phyloP scores from a whole-genome alignment of 768 basidiomycete species.

The Leccinum boreale region DNA sequence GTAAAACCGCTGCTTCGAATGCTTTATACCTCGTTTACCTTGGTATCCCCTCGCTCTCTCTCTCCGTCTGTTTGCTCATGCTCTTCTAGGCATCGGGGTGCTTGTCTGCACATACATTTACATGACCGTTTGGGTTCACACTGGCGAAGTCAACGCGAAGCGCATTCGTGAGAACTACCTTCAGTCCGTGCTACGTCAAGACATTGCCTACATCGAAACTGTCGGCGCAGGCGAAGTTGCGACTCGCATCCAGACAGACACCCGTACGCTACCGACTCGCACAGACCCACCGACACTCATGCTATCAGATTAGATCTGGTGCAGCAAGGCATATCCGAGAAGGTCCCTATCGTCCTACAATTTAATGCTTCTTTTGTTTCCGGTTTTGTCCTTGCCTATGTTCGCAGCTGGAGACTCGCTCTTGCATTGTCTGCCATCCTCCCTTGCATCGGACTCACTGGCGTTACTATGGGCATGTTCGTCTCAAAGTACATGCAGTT shows the following conservation, averaged over 20 bases:
- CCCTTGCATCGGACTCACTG: constrained; percentile 77
- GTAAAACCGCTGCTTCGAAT: constrained; percentile 47
- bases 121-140: constrained; percentile 69
- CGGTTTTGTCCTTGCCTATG: constrained; percentile 76
- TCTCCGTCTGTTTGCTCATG: background rate
- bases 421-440: constrained; percentile 79
- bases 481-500: constrained; percentile 66
- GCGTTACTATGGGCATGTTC: constrained; percentile 67
- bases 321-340: constrained; percentile 89
- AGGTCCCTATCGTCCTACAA: constrained; percentile 66
- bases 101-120: constrained; percentile 70
- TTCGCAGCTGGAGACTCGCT: constrained; percentile 75
- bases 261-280: constrained; percentile 49
- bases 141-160: constrained; percentile 80
- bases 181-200: constrained; percentile 75
- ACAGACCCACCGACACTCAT: background rate
- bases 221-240: constrained; percentile 93
- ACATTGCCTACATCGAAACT: constrained; percentile 86
- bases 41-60: constrained; percentile 40
- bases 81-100: constrained; percentile 61
- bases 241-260: constrained; percentile 89
- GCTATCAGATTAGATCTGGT: constrained; percentile 58
- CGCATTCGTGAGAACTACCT: constrained; percentile 85
- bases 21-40: constrained; percentile 66
- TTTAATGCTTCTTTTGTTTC: constrained; percentile 70